These are phyloP conservation scores for Leccinum broughii DNA, from an alignment of 768 basidiomycete genomes.

Conservation along the genomic window DNA sequence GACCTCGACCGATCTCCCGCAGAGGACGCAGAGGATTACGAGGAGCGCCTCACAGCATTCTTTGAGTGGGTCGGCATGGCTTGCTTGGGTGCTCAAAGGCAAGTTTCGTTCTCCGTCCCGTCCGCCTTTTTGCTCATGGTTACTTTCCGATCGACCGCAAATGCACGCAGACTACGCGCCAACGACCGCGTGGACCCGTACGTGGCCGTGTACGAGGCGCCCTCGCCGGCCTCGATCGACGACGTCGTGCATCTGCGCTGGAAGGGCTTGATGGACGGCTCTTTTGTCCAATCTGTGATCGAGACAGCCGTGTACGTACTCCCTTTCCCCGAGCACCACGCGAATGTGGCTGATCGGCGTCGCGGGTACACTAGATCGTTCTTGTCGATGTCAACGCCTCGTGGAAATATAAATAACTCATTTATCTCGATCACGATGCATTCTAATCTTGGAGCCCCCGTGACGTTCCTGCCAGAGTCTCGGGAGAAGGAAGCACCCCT, in stretches of 20 bases:
- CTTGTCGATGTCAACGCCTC: constrained; percentile 7
- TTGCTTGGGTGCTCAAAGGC: constrained; percentile 66
- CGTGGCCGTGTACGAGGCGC: constrained; percentile 63
- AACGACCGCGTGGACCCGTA: constrained; percentile 71
- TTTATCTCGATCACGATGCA: constrained; percentile 25
- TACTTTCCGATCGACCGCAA: not conserved
- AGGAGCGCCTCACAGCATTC: constrained; percentile 42
- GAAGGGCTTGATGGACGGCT: constrained; percentile 54
- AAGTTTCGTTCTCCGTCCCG: constrained; percentile 1
- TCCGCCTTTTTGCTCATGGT: too few relatives aligned
- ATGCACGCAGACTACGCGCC: constrained; percentile 46
- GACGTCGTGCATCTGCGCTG: constrained; percentile 57
- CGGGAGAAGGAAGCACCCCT: constrained; percentile 31
- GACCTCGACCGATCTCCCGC: constrained; percentile 27
- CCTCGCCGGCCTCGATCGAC: constrained; percentile 44
- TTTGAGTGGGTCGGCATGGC: constrained; percentile 81
- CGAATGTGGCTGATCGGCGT: not conserved
- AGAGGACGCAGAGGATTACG: constrained; percentile 52
- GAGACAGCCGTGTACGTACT: constrained; percentile 40
- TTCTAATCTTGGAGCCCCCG: constrained; percentile 49
- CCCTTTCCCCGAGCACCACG: not conserved
- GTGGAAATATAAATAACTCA: constrained; percentile 4
- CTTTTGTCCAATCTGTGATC: constrained; percentile 55
- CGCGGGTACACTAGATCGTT: constrained; percentile 7
- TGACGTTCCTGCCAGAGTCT: constrained; percentile 47